These are phyloP conservation scores for Fragaria ananassa DNA, from an alignment of 306 rosid genomes.

Conservation along the genomic window DNA sequence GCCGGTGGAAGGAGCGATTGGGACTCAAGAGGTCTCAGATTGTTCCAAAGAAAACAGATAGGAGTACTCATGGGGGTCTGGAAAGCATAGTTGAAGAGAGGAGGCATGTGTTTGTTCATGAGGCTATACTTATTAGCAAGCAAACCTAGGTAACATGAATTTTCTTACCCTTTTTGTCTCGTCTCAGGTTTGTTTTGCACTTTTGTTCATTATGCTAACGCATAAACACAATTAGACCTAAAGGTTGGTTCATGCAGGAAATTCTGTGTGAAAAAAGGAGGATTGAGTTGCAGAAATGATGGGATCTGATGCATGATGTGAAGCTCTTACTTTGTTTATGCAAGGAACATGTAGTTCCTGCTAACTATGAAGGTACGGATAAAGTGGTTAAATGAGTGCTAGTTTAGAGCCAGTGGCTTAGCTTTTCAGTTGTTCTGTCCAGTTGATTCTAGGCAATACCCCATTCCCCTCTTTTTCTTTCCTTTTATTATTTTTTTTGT, in stretches of 20 bases:
- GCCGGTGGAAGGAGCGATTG: conserved; percentile 72
- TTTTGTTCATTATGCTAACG: neutral
- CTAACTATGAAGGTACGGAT: conserved; percentile 6
- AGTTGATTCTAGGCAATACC: conserved; percentile 1
- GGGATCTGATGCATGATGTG: conserved; percentile 10
- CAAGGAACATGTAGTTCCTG: conserved; percentile 21
- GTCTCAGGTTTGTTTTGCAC: neutral
- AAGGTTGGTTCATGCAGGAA: conserved; percentile 31
- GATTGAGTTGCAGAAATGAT: conserved; percentile 37
- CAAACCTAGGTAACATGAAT: conserved; percentile 49
- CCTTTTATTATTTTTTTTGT: neutral
- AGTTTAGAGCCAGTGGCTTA: conserved; percentile 36
- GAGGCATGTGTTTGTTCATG: conserved; percentile 42
- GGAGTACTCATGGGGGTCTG: conserved; percentile 41
- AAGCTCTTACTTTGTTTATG: conserved; percentile 8
- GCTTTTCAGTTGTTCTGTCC: conserved; percentile 15
- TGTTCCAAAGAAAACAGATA: conserved; percentile 46
- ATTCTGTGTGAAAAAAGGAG: conserved; percentile 39
- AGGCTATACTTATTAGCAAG: conserved; percentile 38
- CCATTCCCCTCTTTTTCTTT: neutral
- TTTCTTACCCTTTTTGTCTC: neutral
- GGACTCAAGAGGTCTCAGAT: conserved; percentile 50
- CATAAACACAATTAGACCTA: neutral
- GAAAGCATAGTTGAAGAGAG: conserved; percentile 59
- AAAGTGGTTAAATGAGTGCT: neutral